Base-by-base conservation (phyloP, 345 rosid species). In the Bretschneidera sinensis region DNA sequence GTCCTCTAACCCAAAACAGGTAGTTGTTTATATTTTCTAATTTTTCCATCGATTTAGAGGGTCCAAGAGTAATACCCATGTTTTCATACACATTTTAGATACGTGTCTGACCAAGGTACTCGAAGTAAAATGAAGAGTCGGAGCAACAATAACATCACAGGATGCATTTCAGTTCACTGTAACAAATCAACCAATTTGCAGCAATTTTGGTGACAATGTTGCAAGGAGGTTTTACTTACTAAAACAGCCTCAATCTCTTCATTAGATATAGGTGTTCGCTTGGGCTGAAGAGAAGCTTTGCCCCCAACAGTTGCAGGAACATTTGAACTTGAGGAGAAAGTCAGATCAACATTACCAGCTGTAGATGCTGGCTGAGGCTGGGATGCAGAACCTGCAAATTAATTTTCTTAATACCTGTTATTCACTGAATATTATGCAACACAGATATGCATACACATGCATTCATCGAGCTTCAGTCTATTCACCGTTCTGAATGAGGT, bases 231-330 rank as follows among this genome's bases (percentile, higher is more conserved):
- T 62, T 35, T 22, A 75, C 81, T 51, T 62, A 92, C 98, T 94
- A 87, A 63, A 62, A 89, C 84, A 17, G 96, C 84, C 54, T 87
- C 92, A 28, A 87, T 92, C 79, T 92, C 98, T 59, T 92, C 96
- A 55, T 82, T 79, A 9, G 94, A 82, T 17, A 89, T 58, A 0
- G 94, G 88, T 0, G 84, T 81, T 62, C 98, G 84, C 62, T 84
- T 87, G 15, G 92, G 98, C 81, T 85, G 97, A 50, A 85, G 73
- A 48, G 96, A 89, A 51, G 98, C 98, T 74, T 87, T 85, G 49
- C 98, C 97, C 63, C 94, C 88, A 1, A 72, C 57, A 59, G 83
- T 59, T 54, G 52, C 28, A 19, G 83, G 69, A 47, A 31, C 72
- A 56, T 76, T 82, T 54, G 81, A 71, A 63, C 74, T 78, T 8